A percentile compares a stretch with the other conserved stretches of the same genome.
Conservation (phyloP, 805 yeast species). For the Spathaspora gorwiae region DNA sequence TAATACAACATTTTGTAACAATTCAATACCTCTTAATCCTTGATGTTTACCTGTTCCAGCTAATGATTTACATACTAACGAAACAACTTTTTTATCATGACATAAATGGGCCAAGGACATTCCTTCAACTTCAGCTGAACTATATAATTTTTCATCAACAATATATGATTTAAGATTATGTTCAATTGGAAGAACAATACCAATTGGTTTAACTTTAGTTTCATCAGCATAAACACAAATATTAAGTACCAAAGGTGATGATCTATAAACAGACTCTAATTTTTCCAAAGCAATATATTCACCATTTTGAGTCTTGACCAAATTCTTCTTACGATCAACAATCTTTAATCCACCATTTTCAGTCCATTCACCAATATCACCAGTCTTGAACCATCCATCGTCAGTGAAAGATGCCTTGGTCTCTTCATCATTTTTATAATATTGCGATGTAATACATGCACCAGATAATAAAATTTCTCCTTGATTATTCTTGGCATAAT, state of each 20-base stretch:
- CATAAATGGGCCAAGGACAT: constrained; percentile 46
- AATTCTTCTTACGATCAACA: constrained; percentile 92
- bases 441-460: constrained; percentile 65
- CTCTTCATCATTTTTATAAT: constrained; percentile 79
- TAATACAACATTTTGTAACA: constrained; percentile 71
- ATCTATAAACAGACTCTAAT: constrained; percentile 85
- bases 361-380: constrained; percentile 96
- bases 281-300: constrained; percentile 97
- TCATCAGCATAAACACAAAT: constrained; percentile 92
- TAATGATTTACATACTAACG: constrained; percentile 54
- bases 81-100: constrained; percentile 51
- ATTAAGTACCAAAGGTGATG: constrained; percentile 70
- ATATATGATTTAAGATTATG: constrained; percentile 51
- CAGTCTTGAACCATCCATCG: constrained; percentile 94
- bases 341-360: constrained; percentile 71
- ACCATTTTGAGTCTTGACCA: constrained; percentile 94
- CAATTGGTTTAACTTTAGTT: constrained; percentile 84
- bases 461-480: constrained; percentile 90
- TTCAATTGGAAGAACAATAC: constrained; percentile 81
- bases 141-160: constrained; percentile 47
- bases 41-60: constrained; percentile 72
- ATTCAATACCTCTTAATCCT: constrained; percentile 82
- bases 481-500: constrained; percentile 82
- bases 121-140: constrained; percentile 44
- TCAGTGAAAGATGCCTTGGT: constrained; percentile 68